Evolutionary conservation across 352 stramenopile genomes (phyloP), one percentile per base, ranked within the genome.

Genomic region (Thalassiosira livingstoniorum): DNA sequence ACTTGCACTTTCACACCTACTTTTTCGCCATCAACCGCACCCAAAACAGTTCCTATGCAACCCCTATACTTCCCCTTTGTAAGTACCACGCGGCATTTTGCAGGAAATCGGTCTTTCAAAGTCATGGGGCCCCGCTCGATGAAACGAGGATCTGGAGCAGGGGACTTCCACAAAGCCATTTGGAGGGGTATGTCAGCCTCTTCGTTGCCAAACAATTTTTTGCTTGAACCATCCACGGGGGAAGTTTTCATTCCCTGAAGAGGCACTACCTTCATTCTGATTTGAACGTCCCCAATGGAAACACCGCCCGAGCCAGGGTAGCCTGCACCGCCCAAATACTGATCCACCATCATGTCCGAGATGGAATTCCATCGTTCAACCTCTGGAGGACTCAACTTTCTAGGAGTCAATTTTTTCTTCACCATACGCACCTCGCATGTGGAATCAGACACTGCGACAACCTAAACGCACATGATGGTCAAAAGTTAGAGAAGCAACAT

Each of bases 141-240:
- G 83, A 99, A 99, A 31, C 97, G 94, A 21, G 95, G 94, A 87
- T 99, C 98, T 27, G 96, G 92, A n/a, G 98, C 88, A 35, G 96
- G 93, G 51, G 94, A 94, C 57, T 96, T 93, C 75, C 95, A 95
- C 25, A 99, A 92, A 13, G 96, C 96, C 57, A 99, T 90, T 79
- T 99, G 97, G n/a, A 98, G 91, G 4, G 98, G 97, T 62, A 99
- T 92, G 35, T 99, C 93, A 23, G 97, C 96, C 85, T 98, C 96
- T 15, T 97, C 92, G 27, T 95, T 92, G 53, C 96, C 97, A 89
- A 98, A 99, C 31, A 98, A 91, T 87, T 99, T 99, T 63, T 96
- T 96, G 32, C 96, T 94, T 1, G 95, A 96, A 31, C 97, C 97
- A 60, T 97, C 98, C 1, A 88, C 75, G 0, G 95, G 88, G 78